phyloP scores from a whole-genome alignment of 2,329 filamentous ascomycete genomes.

The Thielaviopsis ethacetica region DNA sequence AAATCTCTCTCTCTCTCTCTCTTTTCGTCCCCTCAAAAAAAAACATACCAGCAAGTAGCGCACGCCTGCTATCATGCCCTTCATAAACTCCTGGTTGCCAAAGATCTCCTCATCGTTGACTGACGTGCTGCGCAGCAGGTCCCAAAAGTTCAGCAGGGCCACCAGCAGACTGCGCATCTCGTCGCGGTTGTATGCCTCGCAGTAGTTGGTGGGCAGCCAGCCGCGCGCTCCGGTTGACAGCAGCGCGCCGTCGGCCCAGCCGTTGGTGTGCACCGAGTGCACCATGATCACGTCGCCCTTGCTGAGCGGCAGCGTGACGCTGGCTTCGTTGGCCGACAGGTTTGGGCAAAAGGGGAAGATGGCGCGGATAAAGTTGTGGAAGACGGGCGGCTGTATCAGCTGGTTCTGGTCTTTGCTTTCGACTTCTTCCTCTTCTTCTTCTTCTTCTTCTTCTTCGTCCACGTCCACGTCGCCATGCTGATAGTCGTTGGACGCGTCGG shows the following conservation, averaged over 20 bases:
- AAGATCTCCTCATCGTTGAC: conserved; percentile 65
- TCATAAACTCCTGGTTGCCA: conserved; percentile 83
- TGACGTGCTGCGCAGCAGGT: conserved; percentile 63
- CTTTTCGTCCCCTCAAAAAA: too few relatives aligned
- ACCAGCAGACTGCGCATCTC: conserved; percentile 74
- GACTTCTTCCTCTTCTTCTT: conserved; percentile 17
- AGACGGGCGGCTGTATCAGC: conserved; percentile 41
- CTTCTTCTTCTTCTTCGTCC: not conserved
- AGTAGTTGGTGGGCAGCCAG: conserved; percentile 97
- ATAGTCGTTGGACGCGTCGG: not conserved
- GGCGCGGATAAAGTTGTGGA: conserved; percentile 88
- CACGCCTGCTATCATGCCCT: conserved; percentile 84
- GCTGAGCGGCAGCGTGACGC: conserved; percentile 74
- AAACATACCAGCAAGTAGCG: conserved; percentile 67
- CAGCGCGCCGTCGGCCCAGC: conserved; percentile 93
- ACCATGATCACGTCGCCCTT: conserved; percentile 87
- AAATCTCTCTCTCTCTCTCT: too few relatives aligned
- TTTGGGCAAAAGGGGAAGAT: conserved; percentile 84
- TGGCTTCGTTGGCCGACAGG: conserved; percentile 61
- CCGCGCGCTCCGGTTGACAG: conserved; percentile 72
- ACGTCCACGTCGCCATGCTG: not conserved
- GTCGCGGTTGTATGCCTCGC: conserved; percentile 81
- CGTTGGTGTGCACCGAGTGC: conserved; percentile 94
- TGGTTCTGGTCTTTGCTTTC: conserved; percentile 14
- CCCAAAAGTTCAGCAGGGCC: conserved; percentile 83